phyloP scores from a whole-genome alignment of 371 early-diverging fungal species.

The Lichtheimia ornata region DNA sequence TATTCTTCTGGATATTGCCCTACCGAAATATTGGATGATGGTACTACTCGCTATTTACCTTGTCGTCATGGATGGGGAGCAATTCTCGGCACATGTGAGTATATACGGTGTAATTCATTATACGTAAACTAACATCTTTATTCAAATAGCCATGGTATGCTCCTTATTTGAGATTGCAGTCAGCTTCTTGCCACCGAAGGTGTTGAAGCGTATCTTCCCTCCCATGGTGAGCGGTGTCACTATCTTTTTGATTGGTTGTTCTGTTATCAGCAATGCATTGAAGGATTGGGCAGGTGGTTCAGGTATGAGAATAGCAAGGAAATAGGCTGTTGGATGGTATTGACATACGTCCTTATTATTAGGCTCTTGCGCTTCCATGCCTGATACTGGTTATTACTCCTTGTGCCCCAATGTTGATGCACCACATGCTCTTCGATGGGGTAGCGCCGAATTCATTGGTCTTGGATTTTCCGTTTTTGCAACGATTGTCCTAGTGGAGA shows the following conservation, averaged over 20 bases:
- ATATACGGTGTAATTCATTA: not conserved
- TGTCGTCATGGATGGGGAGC: conserved; percentile 65
- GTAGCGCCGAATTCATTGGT: conserved; percentile 60
- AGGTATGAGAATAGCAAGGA: no score
- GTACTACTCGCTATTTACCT: conserved; percentile 44
- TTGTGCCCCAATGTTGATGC: conserved; percentile 56
- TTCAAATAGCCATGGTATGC: conserved; percentile 46
- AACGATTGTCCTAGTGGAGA: conserved; percentile 61
- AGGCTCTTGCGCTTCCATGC: conserved; percentile 38
- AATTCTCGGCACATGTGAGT: conserved; percentile 57
- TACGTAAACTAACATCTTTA: not conserved
- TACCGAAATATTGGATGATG: conserved; percentile 40
- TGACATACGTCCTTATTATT: no score
- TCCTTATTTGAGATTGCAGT: conserved; percentile 55
- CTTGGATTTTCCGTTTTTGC: conserved; percentile 63
- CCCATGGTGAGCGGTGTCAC: conserved; percentile 64
- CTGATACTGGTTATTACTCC: conserved; percentile 54
- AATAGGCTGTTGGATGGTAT: no score
- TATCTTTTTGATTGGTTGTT: conserved; percentile 60
- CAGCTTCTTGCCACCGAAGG: conserved; percentile 59
- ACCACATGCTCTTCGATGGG: conserved; percentile 66
- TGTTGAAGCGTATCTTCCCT: conserved; percentile 57
- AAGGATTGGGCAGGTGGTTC: conserved; percentile 64
- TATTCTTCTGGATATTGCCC: conserved; percentile 49
- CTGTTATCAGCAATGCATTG: conserved; percentile 54